Conservation (phyloP, 345 rosid genomes). For the Lepidium africanum region DNA sequence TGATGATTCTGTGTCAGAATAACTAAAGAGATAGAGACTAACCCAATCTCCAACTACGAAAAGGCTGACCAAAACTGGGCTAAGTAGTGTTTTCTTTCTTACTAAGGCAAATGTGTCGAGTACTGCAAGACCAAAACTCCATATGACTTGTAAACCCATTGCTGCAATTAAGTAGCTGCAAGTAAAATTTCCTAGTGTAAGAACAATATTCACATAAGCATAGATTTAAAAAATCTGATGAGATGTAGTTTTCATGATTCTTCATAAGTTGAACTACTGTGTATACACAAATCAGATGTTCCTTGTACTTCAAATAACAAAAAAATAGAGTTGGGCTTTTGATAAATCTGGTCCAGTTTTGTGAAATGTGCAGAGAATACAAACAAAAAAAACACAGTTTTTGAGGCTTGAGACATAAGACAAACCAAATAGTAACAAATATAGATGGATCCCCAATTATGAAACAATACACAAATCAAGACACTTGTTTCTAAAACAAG, state of each 20-base stretch:
- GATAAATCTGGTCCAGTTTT: not conserved
- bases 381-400: not conserved
- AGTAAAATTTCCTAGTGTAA: not conserved
- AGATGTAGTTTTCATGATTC: not conserved
- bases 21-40: not conserved
- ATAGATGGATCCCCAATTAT: conserved; percentile 4
- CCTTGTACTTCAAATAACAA: not conserved
- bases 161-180: conserved; percentile 80
- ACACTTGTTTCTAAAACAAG: conserved; percentile 3
- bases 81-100: conserved; percentile 49
- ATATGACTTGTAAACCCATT: conserved; percentile 77
- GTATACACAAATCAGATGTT: no score
- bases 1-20: not conserved
- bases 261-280: not conserved
- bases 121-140: conserved; percentile 76
- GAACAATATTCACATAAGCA: not conserved
- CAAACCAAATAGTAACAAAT: not conserved
- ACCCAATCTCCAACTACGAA: conserved; percentile 93
- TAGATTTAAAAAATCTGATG: not conserved
- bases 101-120: conserved; percentile 53
- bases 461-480: conserved; percentile 2
- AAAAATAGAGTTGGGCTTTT: not conserved
- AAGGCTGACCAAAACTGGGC: conserved; percentile 53
- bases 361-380: not conserved
- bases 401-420: not conserved